Conservation (phyloP, 148 eudicot genomes). For the Polygonum aviculare region DNA sequence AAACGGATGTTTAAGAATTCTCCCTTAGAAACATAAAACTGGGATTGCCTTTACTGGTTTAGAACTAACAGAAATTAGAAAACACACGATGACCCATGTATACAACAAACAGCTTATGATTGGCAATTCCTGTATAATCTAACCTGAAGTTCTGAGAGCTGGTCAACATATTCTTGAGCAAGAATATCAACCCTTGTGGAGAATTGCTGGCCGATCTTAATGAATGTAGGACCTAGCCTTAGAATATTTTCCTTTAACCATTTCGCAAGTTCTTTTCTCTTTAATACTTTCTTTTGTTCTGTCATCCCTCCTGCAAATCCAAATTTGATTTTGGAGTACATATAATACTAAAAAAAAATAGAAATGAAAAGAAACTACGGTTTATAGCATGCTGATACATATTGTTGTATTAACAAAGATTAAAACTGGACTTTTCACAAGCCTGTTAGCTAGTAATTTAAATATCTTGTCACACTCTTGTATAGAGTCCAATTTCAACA, state of each 20-base stretch:
- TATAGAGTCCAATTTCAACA: too few relatives aligned
- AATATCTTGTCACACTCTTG: background rate
- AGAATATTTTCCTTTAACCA: slow-evolving; percentile 94
- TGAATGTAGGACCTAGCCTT: slow-evolving; percentile 96
- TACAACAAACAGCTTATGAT: background rate
- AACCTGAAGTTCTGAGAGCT: slow-evolving; percentile 98
- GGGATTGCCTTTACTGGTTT: background rate
- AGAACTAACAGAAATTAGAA: background rate
- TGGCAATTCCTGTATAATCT: slow-evolving; percentile 11
- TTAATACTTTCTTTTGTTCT: slow-evolving; percentile 57
- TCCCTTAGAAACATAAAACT: background rate
- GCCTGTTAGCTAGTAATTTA: background rate
- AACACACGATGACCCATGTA: background rate
- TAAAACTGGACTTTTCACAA: background rate
- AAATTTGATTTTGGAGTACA: slow-evolving; percentile 3
- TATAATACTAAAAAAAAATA: background rate
- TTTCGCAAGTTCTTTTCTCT: slow-evolving; percentile 81
- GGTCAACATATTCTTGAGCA: slow-evolving; percentile 96
- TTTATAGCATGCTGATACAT: background rate
- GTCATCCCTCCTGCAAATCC: slow-evolving; percentile 86
- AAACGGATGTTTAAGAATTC: background rate
- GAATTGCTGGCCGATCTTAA: slow-evolving; percentile 97
- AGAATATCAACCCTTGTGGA: slow-evolving; percentile 99
- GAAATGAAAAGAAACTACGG: background rate
- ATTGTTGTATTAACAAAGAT: background rate